phyloP scores from a whole-genome alignment of 495 filamentous ascomycete genomes.

The Aspergillus ostianus region DNA sequence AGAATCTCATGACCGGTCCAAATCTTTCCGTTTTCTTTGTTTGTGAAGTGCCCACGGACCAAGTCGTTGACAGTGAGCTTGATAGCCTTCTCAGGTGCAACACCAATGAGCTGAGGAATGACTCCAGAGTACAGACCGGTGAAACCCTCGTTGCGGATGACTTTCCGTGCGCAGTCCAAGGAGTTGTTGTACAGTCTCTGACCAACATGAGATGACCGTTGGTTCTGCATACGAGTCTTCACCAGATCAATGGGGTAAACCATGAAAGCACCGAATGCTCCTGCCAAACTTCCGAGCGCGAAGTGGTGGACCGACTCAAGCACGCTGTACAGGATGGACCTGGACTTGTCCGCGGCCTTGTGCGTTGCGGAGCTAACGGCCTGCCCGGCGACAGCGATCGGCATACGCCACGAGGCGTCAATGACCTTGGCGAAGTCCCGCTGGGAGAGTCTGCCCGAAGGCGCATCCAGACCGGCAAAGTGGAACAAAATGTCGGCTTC shows the following conservation, averaged over 20 bases:
- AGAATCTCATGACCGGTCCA: slow-evolving; percentile 69
- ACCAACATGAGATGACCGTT: slow-evolving; percentile 75
- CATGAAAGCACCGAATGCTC: slow-evolving; percentile 97
- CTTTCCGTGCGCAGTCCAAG: slow-evolving; percentile 86
- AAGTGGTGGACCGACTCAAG: slow-evolving; percentile 88
- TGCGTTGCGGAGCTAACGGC: slow-evolving; percentile 36
- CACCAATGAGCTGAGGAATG: slow-evolving; percentile 90
- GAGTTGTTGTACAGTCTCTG: slow-evolving; percentile 95
- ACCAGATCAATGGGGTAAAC: slow-evolving; percentile 98
- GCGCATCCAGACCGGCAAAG: slow-evolving; percentile 89
- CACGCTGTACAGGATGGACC: slow-evolving; percentile 56
- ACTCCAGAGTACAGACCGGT: slow-evolving; percentile 90
- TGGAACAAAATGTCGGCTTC: slow-evolving; percentile 99
- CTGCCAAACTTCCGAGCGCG: slow-evolving; percentile 79
- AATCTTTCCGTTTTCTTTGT: slow-evolving; percentile 73
- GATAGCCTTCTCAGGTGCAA: slow-evolving; percentile 98
- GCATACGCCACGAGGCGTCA: slow-evolving; percentile 82
- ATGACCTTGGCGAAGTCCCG: slow-evolving; percentile 91
- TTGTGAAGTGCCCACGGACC: slow-evolving; percentile 73
- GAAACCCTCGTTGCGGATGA: slow-evolving; percentile 89
- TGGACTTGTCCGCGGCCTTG: slow-evolving; percentile 50
- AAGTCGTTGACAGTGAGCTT: slow-evolving; percentile 98
- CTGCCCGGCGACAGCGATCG: slow-evolving; percentile 43
- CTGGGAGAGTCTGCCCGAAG: slow-evolving; percentile 77
- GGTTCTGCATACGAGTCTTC: slow-evolving; percentile 99